phyloP scores from a whole-genome alignment of 108 stramenopile genomes.

The Skeletonema menzelii region DNA sequence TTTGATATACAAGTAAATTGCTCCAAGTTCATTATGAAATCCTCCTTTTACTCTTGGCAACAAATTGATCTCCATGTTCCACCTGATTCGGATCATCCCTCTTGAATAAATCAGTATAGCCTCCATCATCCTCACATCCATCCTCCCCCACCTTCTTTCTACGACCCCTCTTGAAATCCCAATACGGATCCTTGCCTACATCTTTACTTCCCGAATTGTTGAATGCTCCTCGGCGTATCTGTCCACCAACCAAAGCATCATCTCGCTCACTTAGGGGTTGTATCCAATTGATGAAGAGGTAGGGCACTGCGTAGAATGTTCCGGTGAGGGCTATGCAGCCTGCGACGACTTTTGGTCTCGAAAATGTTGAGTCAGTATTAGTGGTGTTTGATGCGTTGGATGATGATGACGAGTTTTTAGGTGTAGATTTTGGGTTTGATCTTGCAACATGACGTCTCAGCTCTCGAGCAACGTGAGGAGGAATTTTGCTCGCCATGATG shows the following conservation, averaged over 20 bases:
- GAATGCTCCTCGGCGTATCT: conserved; percentile 79
- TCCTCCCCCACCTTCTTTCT: conserved; percentile 40
- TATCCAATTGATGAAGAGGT: conserved; percentile 32
- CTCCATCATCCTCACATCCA: conserved; percentile 58
- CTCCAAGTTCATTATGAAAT: background rate
- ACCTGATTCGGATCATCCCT: conserved; percentile 57
- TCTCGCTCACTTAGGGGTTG: conserved; percentile 49
- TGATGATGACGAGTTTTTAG: conserved; percentile 8
- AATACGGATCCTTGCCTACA: conserved; percentile 82
- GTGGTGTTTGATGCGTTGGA: background rate
- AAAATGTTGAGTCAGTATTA: background rate
- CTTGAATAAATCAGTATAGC: conserved; percentile 60
- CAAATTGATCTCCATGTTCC: conserved; percentile 46
- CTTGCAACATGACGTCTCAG: conserved; percentile 63
- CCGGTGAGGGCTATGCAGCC: conserved; percentile 45
- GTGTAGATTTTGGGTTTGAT: conserved; percentile 6
- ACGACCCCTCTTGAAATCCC: conserved; percentile 74
- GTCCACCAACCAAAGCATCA: conserved; percentile 57
- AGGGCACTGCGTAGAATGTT: conserved; percentile 31
- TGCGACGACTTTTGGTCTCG: conserved; percentile 31
- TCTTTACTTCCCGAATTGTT: conserved; percentile 70
- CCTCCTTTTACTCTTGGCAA: conserved; percentile 39
- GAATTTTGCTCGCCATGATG: conserved; percentile 59
- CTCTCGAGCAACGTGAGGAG: conserved; percentile 70
- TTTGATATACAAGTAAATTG: no score